Base-by-base conservation (phyloP, 768 basidiomycete species). In the Dendrothele bispora region DNA sequence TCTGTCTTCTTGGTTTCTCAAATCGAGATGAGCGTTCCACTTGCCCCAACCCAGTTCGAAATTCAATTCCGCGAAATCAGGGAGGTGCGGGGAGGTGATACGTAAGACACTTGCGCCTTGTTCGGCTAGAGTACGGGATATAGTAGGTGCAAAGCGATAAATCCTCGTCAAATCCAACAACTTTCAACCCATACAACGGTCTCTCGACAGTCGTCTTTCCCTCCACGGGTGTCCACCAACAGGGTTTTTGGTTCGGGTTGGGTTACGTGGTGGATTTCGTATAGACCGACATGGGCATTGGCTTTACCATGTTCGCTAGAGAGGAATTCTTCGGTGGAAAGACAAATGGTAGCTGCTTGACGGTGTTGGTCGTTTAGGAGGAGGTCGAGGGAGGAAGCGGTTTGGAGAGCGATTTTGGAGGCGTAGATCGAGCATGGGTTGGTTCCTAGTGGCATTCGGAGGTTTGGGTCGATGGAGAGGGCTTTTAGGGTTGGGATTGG, bases 131-230 rank as follows among this genome's bases (percentile, higher is more conserved):
- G 60, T 57, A 8, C 60, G 45, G 3, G 51, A 52, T 2, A 61
- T 34, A 11, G 58, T 51, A 1, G 64, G 62, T 7, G 54, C 51
- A n/a, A n/a, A 4, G 64, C 61, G 21, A 66, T 61, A 21, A 64
- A 53, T n/a, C n/a, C 64, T 57, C 4, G 60, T 66, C 20, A 66
- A 35, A 35, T 66, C n/a, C 62, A 24, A 64, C 41, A 17, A 63
- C 52, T 32, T 63, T 60, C 28, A 65, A 40, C 4, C 61, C 64
- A 22, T 54, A 55, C 1, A 63, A 51, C 7, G 63, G 63, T 21
- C 59, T 45, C 1, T 45, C 17, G 7, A 52, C 43, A 10, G 38
- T 30, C 1, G 54, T 52, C 18, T 48, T 32, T 39, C 46, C 48
- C 22, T 53, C 54, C 3, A 53, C 37, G 7, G 46, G 45, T 12